Conservation (phyloP, 1,139 yeast genomes). For the Debaryomyces sp. region DNA sequence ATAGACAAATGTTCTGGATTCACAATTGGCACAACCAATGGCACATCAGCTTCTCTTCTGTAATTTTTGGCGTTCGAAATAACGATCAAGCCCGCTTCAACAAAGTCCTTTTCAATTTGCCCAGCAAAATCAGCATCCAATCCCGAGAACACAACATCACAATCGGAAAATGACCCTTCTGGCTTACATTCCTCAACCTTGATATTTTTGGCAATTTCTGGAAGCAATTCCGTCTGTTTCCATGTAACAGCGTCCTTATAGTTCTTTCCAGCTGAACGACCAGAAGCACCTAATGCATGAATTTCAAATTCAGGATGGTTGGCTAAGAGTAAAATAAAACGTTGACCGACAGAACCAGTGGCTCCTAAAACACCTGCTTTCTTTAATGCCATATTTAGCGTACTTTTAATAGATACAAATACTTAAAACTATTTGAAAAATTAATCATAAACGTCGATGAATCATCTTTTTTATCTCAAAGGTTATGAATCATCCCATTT, state of each 20-base stretch:
- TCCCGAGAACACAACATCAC: conserved; percentile 95
- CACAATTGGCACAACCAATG: conserved; percentile 92
- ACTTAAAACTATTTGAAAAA: not conserved
- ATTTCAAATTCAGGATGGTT: conserved; percentile 90
- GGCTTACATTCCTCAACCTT: conserved; percentile 78
- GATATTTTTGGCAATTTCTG: conserved; percentile 62
- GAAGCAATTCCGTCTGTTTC: conserved; percentile 90
- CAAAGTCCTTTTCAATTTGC: conserved; percentile 82
- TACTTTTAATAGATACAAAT: not conserved
- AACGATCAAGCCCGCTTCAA: conserved; percentile 78
- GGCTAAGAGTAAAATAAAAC: conserved; percentile 82
- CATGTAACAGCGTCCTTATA: conserved; percentile 87
- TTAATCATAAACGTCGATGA: conserved; percentile 1
- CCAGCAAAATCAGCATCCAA: conserved; percentile 95
- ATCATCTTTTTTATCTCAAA: not conserved
- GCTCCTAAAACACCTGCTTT: conserved; percentile 95
- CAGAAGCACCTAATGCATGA: conserved; percentile 86
- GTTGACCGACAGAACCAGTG: conserved; percentile 97
- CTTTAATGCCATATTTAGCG: conserved; percentile 27
- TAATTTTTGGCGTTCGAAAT: conserved; percentile 96
- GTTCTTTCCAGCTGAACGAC: conserved; percentile 89
- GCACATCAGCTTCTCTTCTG: conserved; percentile 86
- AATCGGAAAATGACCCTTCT: conserved; percentile 71
- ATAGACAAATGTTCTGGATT: conserved; percentile 91
- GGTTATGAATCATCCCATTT: conserved; percentile 4